These are phyloP conservation scores for Yamadazyma philogaea DNA, from an alignment of 805 yeast genomes.

Conservation along the genomic window DNA sequence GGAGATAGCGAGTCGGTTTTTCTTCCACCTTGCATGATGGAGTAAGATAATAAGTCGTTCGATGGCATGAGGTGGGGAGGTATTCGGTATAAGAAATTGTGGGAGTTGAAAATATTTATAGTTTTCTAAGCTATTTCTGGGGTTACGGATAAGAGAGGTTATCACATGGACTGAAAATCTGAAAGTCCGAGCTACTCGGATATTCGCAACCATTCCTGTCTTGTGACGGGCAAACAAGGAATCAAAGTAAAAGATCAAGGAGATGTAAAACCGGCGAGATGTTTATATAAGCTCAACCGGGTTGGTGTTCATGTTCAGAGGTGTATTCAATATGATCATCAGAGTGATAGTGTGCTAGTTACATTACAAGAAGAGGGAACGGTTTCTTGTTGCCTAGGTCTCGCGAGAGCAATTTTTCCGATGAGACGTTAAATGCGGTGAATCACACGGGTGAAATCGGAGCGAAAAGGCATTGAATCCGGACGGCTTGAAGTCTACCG, in stretches of 20 bases:
- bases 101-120: slow-evolving; percentile 6
- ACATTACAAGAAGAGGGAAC: too few relatives aligned
- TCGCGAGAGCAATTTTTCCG: slow-evolving; percentile 6
- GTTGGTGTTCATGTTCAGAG: too few relatives aligned
- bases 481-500: slow-evolving; percentile 1
- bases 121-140: slow-evolving; percentile 6
- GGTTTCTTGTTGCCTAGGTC: not conserved
- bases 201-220: slow-evolving; percentile 5
- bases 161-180: slow-evolving; percentile 7
- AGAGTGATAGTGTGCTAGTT: too few relatives aligned
- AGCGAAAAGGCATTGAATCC: not conserved
- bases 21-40: slow-evolving; percentile 30
- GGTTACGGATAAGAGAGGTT: slow-evolving; percentile 12
- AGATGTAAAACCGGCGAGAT: not conserved
- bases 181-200: slow-evolving; percentile 12
- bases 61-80: slow-evolving; percentile 19
- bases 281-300: too few relatives aligned
- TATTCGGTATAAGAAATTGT: not conserved
- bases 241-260: not conserved
- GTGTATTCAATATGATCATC: too few relatives aligned
- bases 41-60: slow-evolving; percentile 37
- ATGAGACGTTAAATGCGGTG: slow-evolving; percentile 2
- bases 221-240: slow-evolving; percentile 2
- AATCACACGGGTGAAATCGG: slow-evolving; percentile 7
- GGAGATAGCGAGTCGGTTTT: slow-evolving; percentile 12